phyloP scores from a whole-genome alignment of 352 stramenopile species.

The Pythium sukuiense region DNA sequence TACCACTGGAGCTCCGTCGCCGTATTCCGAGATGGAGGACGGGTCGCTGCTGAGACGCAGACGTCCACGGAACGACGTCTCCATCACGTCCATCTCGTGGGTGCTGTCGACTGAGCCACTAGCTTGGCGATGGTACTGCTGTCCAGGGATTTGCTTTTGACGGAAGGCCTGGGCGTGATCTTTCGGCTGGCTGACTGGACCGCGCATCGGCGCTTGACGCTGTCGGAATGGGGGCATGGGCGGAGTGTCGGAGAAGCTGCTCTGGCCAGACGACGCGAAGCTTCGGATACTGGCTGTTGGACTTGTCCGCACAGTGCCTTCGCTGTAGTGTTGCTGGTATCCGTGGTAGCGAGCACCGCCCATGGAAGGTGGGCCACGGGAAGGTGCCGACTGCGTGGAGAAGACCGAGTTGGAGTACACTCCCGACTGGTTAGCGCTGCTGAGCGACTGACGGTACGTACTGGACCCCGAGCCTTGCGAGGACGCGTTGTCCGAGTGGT shows the following conservation, averaged over 20 bases:
- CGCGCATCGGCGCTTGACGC: not conserved
- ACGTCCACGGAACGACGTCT: constrained; percentile 19
- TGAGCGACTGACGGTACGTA: constrained; percentile 22
- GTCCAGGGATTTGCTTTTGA: not conserved
- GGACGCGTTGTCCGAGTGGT: constrained; percentile 23
- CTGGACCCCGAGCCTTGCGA: constrained; percentile 21
- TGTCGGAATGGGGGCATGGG: constrained; percentile 10
- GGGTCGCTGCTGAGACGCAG: constrained; percentile 22
- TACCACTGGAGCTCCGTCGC: constrained; percentile 10
- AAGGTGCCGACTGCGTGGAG: constrained; percentile 4
- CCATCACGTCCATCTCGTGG: constrained; percentile 17
- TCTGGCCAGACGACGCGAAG: constrained; percentile 19
- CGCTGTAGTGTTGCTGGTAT: constrained; percentile 20
- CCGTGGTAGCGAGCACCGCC: constrained; percentile 6
- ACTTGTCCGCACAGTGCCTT: constrained; percentile 14
- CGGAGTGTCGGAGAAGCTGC: constrained; percentile 15
- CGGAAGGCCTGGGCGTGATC: constrained; percentile 1
- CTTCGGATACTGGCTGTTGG: constrained; percentile 18
- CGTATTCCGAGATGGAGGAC: constrained; percentile 3
- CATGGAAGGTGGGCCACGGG: not conserved
- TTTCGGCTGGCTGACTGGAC: constrained; percentile 9
- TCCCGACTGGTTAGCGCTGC: not conserved
- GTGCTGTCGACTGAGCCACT: constrained; percentile 24
- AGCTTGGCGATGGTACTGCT: not conserved
- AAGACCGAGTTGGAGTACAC: constrained; percentile 10